Conservation (phyloP, 139 green algal species). For the Yamagishiella unicocca region DNA sequence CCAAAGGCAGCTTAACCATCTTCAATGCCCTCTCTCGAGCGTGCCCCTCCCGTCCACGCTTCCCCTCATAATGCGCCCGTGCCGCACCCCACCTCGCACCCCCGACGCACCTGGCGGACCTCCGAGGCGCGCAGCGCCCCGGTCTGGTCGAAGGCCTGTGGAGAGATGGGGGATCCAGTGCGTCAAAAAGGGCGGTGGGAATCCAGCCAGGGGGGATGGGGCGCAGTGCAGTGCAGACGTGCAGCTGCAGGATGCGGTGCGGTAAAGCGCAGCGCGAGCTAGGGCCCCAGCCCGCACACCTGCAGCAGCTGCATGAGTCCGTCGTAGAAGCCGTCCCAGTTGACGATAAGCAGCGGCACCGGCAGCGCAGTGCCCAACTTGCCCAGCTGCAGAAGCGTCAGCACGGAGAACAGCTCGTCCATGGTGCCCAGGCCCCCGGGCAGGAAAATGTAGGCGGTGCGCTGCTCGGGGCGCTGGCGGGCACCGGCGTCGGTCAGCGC, state of each 20-base stretch:
- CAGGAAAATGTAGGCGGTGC: conserved; percentile 83
- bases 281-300: not conserved
- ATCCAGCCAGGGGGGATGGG: not conserved
- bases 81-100: not conserved
- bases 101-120: conserved; percentile 4
- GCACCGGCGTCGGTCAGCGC: conserved; percentile 40
- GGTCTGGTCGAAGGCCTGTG: conserved; percentile 26
- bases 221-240: not conserved
- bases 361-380: conserved; percentile 42
- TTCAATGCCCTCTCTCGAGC: too few relatives aligned
- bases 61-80: too few relatives aligned
- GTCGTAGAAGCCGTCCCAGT: conserved; percentile 77
- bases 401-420: conserved; percentile 48
- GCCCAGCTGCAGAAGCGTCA: conserved; percentile 43
- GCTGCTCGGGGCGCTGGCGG: conserved; percentile 32
- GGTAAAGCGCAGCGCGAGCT: not conserved
- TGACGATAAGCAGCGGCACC: conserved; percentile 60
- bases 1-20: too few relatives aligned
- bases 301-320: conserved; percentile 65
- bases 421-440: conserved; percentile 72
- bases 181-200: not conserved
- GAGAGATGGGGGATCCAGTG: too few relatives aligned
- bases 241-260: not conserved
- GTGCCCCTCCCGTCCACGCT: too few relatives aligned
- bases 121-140: conserved; percentile 20